phyloP scores from a whole-genome alignment of 805 yeast species.

The Ogataea nakhonphanomensis region DNA sequence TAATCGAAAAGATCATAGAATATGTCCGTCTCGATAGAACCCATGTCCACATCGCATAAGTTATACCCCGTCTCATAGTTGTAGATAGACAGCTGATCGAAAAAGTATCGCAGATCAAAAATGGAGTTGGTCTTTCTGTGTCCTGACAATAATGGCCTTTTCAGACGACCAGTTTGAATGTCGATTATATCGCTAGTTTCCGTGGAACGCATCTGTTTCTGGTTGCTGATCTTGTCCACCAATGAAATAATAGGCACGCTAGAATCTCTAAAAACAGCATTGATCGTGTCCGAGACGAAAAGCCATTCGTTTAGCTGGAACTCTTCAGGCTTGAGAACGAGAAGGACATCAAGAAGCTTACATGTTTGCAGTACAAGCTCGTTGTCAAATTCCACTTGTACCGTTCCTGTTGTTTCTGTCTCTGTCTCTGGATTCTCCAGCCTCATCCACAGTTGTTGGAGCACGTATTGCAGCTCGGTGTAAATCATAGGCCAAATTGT shows the following conservation, averaged over 20 bases:
- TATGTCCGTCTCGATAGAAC: slow-evolving; percentile 53
- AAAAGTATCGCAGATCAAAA: slow-evolving; percentile 56
- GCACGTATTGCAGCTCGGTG: slow-evolving; percentile 54
- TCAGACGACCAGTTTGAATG: slow-evolving; percentile 9
- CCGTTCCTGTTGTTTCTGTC: slow-evolving; percentile 5
- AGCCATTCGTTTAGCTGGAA: slow-evolving; percentile 81
- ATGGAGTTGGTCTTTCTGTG: slow-evolving; percentile 38
- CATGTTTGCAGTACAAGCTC: slow-evolving; percentile 54
- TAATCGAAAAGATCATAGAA: slow-evolving; percentile 49
- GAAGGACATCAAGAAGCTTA: slow-evolving; percentile 72
- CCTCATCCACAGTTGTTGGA: slow-evolving; percentile 35
- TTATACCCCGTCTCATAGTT: slow-evolving; percentile 66
- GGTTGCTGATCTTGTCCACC: slow-evolving; percentile 31
- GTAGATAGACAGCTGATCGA: slow-evolving; percentile 59
- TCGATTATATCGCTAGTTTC: slow-evolving; percentile 22
- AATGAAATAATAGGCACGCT: slow-evolving; percentile 35
- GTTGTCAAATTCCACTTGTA: slow-evolving; percentile 35
- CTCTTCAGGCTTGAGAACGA: slow-evolving; percentile 71
- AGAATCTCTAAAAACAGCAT: slow-evolving; percentile 29
- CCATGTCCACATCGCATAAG: slow-evolving; percentile 39
- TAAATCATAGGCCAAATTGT: slow-evolving; percentile 69
- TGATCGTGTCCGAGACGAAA: slow-evolving; percentile 60
- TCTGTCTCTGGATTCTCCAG: slow-evolving; percentile 16
- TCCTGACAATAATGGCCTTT: slow-evolving; percentile 46
- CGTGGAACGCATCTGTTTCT: slow-evolving; percentile 25